These are phyloP conservation scores for Leishmania guyanensis DNA, from an alignment of 208 protist genomes.

Conservation along the genomic window DNA sequence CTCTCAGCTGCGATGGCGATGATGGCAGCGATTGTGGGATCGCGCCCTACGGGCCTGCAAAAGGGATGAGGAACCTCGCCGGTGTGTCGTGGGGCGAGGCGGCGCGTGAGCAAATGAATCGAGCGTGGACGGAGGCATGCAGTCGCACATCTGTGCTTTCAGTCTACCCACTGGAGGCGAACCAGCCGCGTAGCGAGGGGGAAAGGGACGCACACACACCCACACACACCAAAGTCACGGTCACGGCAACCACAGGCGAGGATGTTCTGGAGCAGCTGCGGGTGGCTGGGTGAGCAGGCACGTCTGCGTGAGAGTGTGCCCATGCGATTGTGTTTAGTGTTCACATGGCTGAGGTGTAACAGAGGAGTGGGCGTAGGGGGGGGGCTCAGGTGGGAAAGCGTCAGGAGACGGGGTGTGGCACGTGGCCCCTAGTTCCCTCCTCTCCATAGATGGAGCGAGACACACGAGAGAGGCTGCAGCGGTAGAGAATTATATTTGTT, in stretches of 20 bases:
- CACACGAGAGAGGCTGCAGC: neutral
- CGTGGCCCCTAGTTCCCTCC: neutral
- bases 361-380: neutral
- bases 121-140: neutral
- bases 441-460: neutral
- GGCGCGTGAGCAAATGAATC: conserved; percentile 1
- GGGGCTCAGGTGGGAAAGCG: neutral
- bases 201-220: neutral
- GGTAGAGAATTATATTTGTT: neutral
- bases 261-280: neutral
- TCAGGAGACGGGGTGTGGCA: neutral
- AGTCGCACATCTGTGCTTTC: neutral
- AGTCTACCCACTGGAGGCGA: neutral
- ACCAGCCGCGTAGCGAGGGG: neutral
- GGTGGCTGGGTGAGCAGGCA: neutral
- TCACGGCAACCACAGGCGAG: neutral
- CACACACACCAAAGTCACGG: neutral
- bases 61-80: conserved; percentile 14
- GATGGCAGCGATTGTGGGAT: conserved; percentile 1
- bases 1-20: conserved; percentile 16
- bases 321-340: neutral
- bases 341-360: neutral
- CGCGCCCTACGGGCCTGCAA: conserved; percentile 8
- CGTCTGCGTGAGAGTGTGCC: neutral
- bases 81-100: conserved; percentile 19